A percentile compares a stretch with the other conserved stretches of the same genome.
These are phyloP conservation scores for Fusarium bactridioides DNA, from an alignment of 2,329 filamentous ascomycete genomes.

Conservation along the genomic window DNA sequence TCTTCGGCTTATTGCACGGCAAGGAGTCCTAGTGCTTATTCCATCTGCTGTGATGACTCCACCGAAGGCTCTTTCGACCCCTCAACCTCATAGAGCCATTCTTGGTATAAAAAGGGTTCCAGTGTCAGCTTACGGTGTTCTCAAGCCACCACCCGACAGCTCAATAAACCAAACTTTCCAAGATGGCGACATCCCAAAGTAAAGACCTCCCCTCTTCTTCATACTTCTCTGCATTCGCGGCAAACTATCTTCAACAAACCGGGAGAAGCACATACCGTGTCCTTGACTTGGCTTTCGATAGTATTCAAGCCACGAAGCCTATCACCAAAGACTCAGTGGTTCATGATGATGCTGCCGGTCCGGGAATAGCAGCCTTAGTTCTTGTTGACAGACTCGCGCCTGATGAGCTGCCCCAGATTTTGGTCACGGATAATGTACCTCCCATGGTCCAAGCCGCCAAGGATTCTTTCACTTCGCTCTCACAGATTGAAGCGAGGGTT, in stretches of 20 bases:
- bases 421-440: slow-evolving; percentile 33
- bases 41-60: not conserved
- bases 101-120: not conserved
- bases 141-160: not conserved
- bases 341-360: slow-evolving; percentile 47
- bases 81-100: not conserved
- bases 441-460: slow-evolving; percentile 26
- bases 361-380: slow-evolving; percentile 42
- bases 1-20: not conserved
- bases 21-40: not conserved
- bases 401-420: not conserved
- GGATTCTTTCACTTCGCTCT: slow-evolving; percentile 11
- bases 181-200: slow-evolving; percentile 16
- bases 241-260: slow-evolving; percentile 40
- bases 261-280: slow-evolving; percentile 41
- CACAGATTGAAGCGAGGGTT: slow-evolving; percentile 5
- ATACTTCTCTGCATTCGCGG: slow-evolving; percentile 41
- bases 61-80: not conserved
- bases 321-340: slow-evolving; percentile 38
- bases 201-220: slow-evolving; percentile 21
- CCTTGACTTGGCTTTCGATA: slow-evolving; percentile 26
- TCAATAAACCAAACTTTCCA: not conserved
- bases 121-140: not conserved
- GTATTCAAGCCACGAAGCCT: slow-evolving; percentile 23
- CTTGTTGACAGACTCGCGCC: slow-evolving; percentile 23